Evolutionary conservation across 2,329 filamentous ascomycete species (phyloP).

Genomic region (Intubia oerlemansii): DNA sequence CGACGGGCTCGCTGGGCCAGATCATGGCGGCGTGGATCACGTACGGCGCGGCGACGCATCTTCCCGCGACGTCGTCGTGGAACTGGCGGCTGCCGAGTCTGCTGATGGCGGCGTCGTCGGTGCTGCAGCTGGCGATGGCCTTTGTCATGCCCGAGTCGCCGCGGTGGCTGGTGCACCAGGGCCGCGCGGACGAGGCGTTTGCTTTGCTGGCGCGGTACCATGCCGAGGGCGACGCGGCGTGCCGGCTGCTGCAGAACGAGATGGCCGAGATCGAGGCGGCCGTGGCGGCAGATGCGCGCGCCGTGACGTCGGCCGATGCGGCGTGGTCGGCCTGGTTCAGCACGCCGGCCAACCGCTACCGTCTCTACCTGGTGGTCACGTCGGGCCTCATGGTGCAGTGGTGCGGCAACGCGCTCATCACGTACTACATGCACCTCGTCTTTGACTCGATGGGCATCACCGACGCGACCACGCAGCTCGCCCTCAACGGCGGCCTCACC

Average conservation of each 20-base stretch:
- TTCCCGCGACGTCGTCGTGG: conserved; percentile 10
- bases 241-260: conserved; percentile 20
- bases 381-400: conserved; percentile 13
- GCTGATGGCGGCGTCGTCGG: conserved; percentile 8
- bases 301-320: conserved; percentile 13
- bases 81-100: conserved; percentile 9
- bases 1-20: conserved; percentile 15
- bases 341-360: conserved; percentile 15
- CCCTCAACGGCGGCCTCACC: conserved; percentile 28
- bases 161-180: conserved; percentile 22
- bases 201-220: conserved; percentile 20
- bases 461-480: conserved; percentile 18
- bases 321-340: conserved; percentile 15
- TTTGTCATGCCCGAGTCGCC: conserved; percentile 20
- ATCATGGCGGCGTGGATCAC: conserved; percentile 26
- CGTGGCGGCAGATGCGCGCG: conserved; percentile 22
- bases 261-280: conserved; percentile 22
- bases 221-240: conserved; percentile 18
- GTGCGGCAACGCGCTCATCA: conserved; percentile 18
- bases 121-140: conserved; percentile 7
- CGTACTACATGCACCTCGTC: conserved; percentile 19
- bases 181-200: conserved; percentile 19
- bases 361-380: conserved; percentile 18
- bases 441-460: conserved; percentile 24
- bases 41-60: conserved; percentile 9